A percentile compares a stretch with the other conserved stretches of the same genome.
phyloP scores from a whole-genome alignment of 2,329 filamentous ascomycete species.

The Tolypocladium endophyticum region DNA sequence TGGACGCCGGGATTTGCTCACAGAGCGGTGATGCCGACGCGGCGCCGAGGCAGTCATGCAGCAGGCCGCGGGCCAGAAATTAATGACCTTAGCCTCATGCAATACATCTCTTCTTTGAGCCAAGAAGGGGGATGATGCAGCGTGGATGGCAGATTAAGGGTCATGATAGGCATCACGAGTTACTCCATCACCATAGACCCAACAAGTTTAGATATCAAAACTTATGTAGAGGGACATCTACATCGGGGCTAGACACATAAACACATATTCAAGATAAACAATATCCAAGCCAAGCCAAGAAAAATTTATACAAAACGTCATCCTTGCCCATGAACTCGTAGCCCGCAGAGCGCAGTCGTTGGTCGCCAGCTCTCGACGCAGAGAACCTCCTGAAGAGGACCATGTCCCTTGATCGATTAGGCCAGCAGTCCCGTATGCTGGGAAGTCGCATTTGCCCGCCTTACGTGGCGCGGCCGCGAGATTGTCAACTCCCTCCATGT shows the following conservation, averaged over 20 bases:
- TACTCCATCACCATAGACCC: neutral
- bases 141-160: too few relatives aligned
- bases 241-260: neutral
- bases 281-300: neutral
- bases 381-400: neutral
- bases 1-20: neutral
- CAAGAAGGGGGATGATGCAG: neutral
- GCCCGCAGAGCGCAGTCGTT: neutral
- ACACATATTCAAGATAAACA: neutral
- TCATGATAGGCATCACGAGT: neutral
- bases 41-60: neutral
- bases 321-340: neutral
- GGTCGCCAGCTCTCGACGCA: neutral
- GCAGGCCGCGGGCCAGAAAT: neutral
- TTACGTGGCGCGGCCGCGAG: neutral
- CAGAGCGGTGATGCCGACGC: neutral
- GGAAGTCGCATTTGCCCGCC: neutral
- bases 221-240: neutral
- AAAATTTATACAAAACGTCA: conserved; percentile 3
- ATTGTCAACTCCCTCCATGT: neutral
- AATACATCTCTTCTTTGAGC: neutral
- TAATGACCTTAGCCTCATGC: neutral
- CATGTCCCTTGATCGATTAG: neutral
- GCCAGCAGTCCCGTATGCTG: neutral
- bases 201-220: neutral